These are phyloP conservation scores for Reutealis trisperma DNA, from an alignment of 345 rosid genomes.

Conservation along the genomic window DNA sequence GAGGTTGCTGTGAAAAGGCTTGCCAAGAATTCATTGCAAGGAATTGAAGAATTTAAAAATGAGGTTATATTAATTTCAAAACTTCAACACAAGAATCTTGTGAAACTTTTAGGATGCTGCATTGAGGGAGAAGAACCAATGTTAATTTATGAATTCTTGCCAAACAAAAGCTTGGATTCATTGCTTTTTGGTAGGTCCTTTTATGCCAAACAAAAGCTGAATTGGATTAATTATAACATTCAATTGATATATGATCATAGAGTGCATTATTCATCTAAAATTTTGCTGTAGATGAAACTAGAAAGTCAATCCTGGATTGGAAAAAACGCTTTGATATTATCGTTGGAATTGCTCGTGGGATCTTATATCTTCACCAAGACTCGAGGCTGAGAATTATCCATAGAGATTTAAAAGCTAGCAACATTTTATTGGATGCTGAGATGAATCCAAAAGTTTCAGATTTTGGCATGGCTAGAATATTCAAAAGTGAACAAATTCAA, in stretches of 20 bases:
- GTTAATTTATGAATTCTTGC: neutral
- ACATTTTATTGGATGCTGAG: neutral
- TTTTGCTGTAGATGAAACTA: neutral
- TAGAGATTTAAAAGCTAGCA: neutral
- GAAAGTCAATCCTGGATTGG: neutral
- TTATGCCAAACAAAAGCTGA: no score
- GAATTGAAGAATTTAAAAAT: neutral
- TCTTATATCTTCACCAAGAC: neutral
- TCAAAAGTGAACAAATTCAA: neutral
- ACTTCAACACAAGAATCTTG: neutral
- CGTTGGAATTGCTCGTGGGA: neutral
- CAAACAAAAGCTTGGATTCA: slow-evolving; percentile 27
- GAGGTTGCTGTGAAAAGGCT: neutral
- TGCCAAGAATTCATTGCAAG: neutral
- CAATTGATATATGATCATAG: no score
- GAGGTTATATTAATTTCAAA: neutral
- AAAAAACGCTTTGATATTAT: neutral
- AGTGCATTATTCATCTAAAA: no score
- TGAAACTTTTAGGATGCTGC: neutral
- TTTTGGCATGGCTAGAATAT: neutral
- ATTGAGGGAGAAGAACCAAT: neutral
- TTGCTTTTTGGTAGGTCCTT: slow-evolving; percentile 13
- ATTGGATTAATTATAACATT: no score
- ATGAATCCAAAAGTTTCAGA: neutral
- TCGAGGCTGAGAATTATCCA: neutral